Evolutionary conservation across 2,329 filamentous ascomycete genomes (phyloP).

Genomic region (Penicillium psychrosexuale): DNA sequence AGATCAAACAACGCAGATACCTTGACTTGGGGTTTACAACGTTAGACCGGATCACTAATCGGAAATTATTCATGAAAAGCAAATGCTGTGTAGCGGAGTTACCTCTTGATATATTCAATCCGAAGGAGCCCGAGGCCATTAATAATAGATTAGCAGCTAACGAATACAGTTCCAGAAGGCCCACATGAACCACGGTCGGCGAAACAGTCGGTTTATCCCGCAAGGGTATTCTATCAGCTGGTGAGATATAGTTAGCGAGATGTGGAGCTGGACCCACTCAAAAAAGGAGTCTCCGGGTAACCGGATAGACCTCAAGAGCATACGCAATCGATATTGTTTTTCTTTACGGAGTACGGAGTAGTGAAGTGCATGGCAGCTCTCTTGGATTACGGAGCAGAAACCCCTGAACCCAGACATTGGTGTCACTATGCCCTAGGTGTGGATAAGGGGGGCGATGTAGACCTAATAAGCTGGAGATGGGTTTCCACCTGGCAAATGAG

Average conservation of each 20-base stretch:
- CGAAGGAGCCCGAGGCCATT: constrained; percentile 1
- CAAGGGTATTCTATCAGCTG: constrained; percentile 15
- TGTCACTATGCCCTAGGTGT: background rate
- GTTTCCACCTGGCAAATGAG: background rate
- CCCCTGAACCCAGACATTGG: background rate
- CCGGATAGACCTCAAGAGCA: constrained; percentile 14
- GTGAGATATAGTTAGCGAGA: constrained; percentile 24
- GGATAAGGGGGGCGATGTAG: background rate
- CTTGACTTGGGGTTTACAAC: background rate
- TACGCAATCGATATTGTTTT: background rate
- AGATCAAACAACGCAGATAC: background rate
- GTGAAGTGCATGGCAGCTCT: background rate
- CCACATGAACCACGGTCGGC: constrained; percentile 18
- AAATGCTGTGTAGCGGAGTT: background rate
- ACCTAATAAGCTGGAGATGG: background rate
- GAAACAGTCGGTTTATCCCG: constrained; percentile 24
- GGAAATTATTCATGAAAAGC: constrained; percentile 10
- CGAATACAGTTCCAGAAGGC: constrained; percentile 6
- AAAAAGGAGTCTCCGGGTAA: constrained; percentile 19
- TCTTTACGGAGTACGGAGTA: background rate
- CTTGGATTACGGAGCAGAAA: background rate
- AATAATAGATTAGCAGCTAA: background rate
- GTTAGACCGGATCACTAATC: background rate
- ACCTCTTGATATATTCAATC: background rate
- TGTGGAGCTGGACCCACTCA: constrained; percentile 20